Base-by-base conservation (phyloP, 2,329 filamentous ascomycete species). In the Dactylellina leptospora region DNA sequence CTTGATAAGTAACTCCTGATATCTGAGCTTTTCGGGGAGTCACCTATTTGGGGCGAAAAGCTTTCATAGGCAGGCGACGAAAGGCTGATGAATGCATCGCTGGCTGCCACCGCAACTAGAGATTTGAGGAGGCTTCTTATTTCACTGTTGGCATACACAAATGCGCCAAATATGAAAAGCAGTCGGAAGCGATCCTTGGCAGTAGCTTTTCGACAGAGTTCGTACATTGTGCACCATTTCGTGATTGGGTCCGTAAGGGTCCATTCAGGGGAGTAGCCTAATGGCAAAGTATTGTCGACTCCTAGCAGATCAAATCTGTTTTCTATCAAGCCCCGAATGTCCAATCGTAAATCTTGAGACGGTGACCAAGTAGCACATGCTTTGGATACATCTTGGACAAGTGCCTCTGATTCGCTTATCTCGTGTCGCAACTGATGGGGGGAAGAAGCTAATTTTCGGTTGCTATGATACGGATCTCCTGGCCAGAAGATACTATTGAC, bases 221-320 rank as follows among this genome's bases (percentile, higher is more conserved):
- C 50, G 25, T 71, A 63, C 2, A 71, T 20, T 6, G 28, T 50
- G 20, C 50, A 63, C 66, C 51, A 71, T 1, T 40, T 16, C 5
- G 4, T n/a, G 8, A 58, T 25, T 10, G 42, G 58, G n/a, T 55
- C 18, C 6, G 6, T 38, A 0, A 16, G 16, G 4, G 18, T 13
- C 20, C 44, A 28, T n/a, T 58, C 13, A 1, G 44, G n/a, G 2
- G 11, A 33, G 42, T 63, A 71, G 4, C 4, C 25, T 13, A 56
- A 36, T n/a, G 9, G 9, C 6, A 54, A 54, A 5, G 11, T n/a
- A 9, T 36, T 4, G 1, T 22, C n/a, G 2, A 18, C 16, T n/a
- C 11, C 36, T 11, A 3, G 16, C 1, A 13, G 40, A 22, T 3
- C 3, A 4, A 2, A 8, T 10, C 22, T 20, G 3, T 22, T 16